Base-by-base conservation (phyloP, 805 yeast species). In the Barnettozyma sucrosica region DNA sequence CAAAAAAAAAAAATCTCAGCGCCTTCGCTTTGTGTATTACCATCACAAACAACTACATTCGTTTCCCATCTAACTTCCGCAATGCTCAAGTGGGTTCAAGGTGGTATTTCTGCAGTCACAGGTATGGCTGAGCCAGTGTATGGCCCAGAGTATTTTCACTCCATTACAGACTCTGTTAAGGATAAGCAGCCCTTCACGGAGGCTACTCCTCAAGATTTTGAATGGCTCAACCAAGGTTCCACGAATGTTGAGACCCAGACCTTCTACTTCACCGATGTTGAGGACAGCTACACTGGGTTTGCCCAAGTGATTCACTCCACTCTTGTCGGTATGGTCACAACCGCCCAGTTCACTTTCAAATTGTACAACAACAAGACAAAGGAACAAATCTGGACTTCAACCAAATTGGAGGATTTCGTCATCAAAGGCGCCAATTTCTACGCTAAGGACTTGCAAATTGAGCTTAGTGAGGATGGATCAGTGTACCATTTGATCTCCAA, bases 61-160 rank as follows among this genome's bases (percentile, higher is more conserved):
- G 14, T n/a, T 10, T 26, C 2, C 8, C 14, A 36, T 18, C n/a
- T n/a, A 28, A 21, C 20, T 25, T 34, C 21, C 39, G 51, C 41
- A 36, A 83, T 84, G 90, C 69, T 84, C 45, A 83, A 81, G 77
- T 85, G 89, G 89, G 85, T 85, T 50, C 90, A 85, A 71, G 83
- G 89, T 52, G 78, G 89, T 55, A 74, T 86, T 46, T 87, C 97
- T n/a, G 93, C 95, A 6, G 93, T 89, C 41, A 92, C 97, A 6
- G 99, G 99, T 47, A 80, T 95, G 11, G 97, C 96, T 2, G 99
- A 93, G 66, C 99, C 99, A 23, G 96, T 85, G 63, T 93, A 93
- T 61, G 99, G 99, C 45, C 77, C 84, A 36, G 96, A 85, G 44
- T 95, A 95, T 36, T 87, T 93, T 55, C 92, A 85, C 60, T 79